Base-by-base conservation (phyloP, 768 basidiomycete genomes). In the Panaeolus cyanescens region DNA sequence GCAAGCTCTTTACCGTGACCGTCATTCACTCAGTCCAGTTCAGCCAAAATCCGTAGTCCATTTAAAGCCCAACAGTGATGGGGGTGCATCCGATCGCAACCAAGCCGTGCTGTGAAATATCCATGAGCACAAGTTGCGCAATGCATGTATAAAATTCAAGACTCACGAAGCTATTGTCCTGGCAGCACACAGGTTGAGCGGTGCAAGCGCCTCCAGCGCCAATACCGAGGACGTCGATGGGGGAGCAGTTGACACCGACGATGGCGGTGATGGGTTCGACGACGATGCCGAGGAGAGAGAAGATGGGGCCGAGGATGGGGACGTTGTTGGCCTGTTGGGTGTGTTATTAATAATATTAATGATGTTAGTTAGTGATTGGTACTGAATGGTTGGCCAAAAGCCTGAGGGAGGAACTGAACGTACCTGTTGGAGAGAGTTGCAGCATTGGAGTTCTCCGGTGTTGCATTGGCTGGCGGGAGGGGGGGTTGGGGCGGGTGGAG, bases 371-470 rank as follows among this genome's bases (percentile, higher is more conserved):
- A 45, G 42, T 28, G 1, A 28, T 7, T 45, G 8, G 7, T 2
- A 45, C 28, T 13, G 33, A 34, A 17, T 45, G 22, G 28, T 9
- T 5, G 6, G 22, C 12, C 13, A 28, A n/a, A n/a, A n/a, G n/a
- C n/a, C n/a, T n/a, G n/a, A n/a, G n/a, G n/a, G n/a, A n/a, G n/a
- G n/a, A n/a, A n/a, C n/a, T n/a, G 31, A 4, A 53, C 32, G 17
- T 34, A 45, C 70, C 3, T 20, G 20, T 56, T 70, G 58, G 39
- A 72, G 66, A 36, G 65, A 68, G 59, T 74, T 66, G 66, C 74
- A 76, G 68, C 74, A 74, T 54, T 73, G 73, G 13, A 75, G 32
- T 20, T 61, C 40, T 1, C 67, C 71, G 40, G 71, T 71, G 65
- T 63, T 64, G 65, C 69, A 71, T 58, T 64, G 64, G 37, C 59